These are phyloP conservation scores for Parastagonospora avenae DNA, from an alignment of 2,329 filamentous ascomycete genomes.

Conservation along the genomic window DNA sequence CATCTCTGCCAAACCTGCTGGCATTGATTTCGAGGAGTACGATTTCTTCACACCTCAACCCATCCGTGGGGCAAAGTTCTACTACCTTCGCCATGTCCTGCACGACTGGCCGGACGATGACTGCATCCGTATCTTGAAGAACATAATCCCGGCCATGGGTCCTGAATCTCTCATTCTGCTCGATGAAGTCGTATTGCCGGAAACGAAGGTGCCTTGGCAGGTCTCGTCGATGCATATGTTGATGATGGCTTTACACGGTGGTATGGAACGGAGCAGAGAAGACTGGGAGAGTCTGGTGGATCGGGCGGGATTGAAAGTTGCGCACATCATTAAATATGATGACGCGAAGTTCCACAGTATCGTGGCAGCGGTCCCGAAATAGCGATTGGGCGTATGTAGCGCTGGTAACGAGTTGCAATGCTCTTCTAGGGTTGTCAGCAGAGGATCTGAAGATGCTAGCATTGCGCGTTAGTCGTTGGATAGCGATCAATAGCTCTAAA, in stretches of 20 bases:
- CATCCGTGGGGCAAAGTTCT: slow-evolving; percentile 37
- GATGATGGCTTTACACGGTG: slow-evolving; percentile 32
- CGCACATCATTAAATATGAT: slow-evolving; percentile 33
- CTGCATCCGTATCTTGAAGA: slow-evolving; percentile 31
- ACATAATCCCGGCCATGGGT: slow-evolving; percentile 31
- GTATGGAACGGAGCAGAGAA: slow-evolving; percentile 28
- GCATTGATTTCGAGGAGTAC: slow-evolving; percentile 35
- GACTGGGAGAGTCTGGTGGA: slow-evolving; percentile 27
- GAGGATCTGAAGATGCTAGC: too few relatives aligned
- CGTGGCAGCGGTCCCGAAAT: slow-evolving; percentile 27
- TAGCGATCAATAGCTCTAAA: too few relatives aligned
- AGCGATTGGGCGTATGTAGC: neutral
- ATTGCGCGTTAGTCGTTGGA: too few relatives aligned
- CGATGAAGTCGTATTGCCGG: slow-evolving; percentile 38
- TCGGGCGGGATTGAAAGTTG: slow-evolving; percentile 30
- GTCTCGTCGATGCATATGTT: slow-evolving; percentile 34
- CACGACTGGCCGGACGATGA: slow-evolving; percentile 42
- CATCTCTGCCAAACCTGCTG: slow-evolving; percentile 13
- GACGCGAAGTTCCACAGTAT: slow-evolving; percentile 26
- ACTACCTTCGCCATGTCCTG: slow-evolving; percentile 39
- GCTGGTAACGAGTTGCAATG: too few relatives aligned
- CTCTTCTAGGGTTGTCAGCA: too few relatives aligned
- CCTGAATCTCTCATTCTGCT: slow-evolving; percentile 37
- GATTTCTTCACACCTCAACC: slow-evolving; percentile 42
- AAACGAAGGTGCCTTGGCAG: slow-evolving; percentile 36